A percentile compares a stretch with the other conserved stretches of the same genome.
Conservation (phyloP, 192 early-diverging fungal genomes). For the Allomyces javanicus region DNA sequence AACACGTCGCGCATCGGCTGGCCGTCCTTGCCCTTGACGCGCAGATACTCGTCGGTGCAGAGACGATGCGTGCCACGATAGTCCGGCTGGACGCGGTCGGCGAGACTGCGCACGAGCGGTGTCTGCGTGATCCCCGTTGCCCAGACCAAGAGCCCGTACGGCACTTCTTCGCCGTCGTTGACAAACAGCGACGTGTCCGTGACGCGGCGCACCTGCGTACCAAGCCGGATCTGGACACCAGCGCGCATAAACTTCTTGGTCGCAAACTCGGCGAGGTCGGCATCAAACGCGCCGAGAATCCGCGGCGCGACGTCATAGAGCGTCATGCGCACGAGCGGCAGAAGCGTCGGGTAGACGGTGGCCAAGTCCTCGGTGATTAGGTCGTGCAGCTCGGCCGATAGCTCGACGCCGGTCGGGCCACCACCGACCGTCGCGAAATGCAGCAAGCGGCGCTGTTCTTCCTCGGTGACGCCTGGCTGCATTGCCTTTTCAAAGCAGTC, state of each 20-base stretch:
- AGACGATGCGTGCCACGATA: constrained; percentile 21
- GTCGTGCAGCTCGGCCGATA: constrained; percentile 56
- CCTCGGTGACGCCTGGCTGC: constrained; percentile 36
- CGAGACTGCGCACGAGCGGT: constrained; percentile 32
- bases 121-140: constrained; percentile 50
- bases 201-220: constrained; percentile 38
- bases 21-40: constrained; percentile 43
- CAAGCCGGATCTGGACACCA: constrained; percentile 52
- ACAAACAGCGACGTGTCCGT: constrained; percentile 26
- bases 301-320: constrained; percentile 63
- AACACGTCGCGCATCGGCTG: constrained; percentile 39
- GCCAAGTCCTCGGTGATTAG: constrained; percentile 45
- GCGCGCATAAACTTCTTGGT: constrained; percentile 50
- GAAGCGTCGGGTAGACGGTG: not conserved
- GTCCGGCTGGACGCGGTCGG: constrained; percentile 17
- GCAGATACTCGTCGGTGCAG: constrained; percentile 51
- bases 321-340: constrained; percentile 18
- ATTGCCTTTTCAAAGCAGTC: constrained; percentile 43
- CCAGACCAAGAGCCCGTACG: constrained; percentile 55
- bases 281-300: constrained; percentile 58
- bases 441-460: constrained; percentile 41
- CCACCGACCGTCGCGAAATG: constrained; percentile 78
- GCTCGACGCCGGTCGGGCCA: constrained; percentile 65
- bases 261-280: constrained; percentile 50
- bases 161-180: constrained; percentile 25